Base-by-base conservation (phyloP, 176 grass and related monocot species). In the Rhynchospora tenuis region DNA sequence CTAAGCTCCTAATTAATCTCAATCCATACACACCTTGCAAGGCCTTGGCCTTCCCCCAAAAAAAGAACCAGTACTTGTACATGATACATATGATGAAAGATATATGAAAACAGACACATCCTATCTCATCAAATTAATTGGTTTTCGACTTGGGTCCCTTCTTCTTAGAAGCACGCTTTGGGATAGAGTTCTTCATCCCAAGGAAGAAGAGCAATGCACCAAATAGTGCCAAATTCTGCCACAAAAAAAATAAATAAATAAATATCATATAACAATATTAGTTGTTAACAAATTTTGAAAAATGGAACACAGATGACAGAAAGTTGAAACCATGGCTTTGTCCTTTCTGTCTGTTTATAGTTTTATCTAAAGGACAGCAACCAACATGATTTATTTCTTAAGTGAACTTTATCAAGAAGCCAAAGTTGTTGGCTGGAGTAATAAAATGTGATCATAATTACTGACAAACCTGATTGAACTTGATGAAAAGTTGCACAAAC, bases 141-240 rank as follows among this genome's bases (percentile, higher is more conserved):
- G 88, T 92, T 83, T 97, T 97, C 26, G 87, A 71, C 83, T 97
- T 97, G 51, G 56, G 9, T 44, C 62, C 48, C 83, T 91, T 97
- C 75, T 93, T 92, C 84, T 87, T 97, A 28, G 92, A 75, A 44
- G 88, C 84, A 46, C 92, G 84, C 73, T 69, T 92, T 62, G 90
- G 94, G 83, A 97, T 89, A 15, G 92, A 92, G 77, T 92, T 94
- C 88, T 97, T 92, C 92, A 97, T 94, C 15, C 94, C 94, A 15
- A 92, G 16, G 85, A 97, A 97, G 88, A 97, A 97, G 8, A 94
- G 88, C 31, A 97, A 82, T 2, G 94, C 90, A n/a, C 94, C 94
- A 1, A 97, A 75, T 11, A 92, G 86, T 0, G 94, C 94, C 87
- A 97, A 24, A 85, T 94, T 97, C 94, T 97, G 87, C 59, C 59